Percentiles rank a stretch among this genome's conserved stretches.
phyloP scores from a whole-genome alignment of 2,329 filamentous ascomycete species.

The Aciculosporium take region DNA sequence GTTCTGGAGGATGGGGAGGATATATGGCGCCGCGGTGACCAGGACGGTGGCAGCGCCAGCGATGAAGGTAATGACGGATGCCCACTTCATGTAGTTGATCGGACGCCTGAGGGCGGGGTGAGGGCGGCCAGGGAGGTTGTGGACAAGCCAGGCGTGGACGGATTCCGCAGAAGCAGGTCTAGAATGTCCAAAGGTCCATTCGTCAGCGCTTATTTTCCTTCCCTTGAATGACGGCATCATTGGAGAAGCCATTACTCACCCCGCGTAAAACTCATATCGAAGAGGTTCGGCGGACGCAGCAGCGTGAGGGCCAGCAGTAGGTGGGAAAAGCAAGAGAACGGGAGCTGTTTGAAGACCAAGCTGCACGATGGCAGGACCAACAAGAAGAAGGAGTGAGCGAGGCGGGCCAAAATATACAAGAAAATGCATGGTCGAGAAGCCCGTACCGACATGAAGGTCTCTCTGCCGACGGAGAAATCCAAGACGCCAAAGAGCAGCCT shows the following conservation, averaged over 20 bases:
- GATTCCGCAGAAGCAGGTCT: slow-evolving; percentile 65
- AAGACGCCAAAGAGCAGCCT: slow-evolving; percentile 68
- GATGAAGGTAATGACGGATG: slow-evolving; percentile 50
- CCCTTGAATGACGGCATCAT: too few species aligned
- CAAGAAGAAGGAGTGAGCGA: neutral
- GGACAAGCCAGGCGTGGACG: slow-evolving; percentile 63
- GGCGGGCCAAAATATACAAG: too few species aligned
- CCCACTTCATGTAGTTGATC: slow-evolving; percentile 71
- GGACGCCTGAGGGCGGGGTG: slow-evolving; percentile 70
- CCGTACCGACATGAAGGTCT: slow-evolving; percentile 72
- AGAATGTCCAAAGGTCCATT: neutral
- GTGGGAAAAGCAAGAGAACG: slow-evolving; percentile 74
- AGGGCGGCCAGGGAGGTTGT: slow-evolving; percentile 63
- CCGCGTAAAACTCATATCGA: slow-evolving; percentile 72
- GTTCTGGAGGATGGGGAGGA: slow-evolving; percentile 72
- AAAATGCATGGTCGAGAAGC: neutral
- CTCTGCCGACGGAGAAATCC: slow-evolving; percentile 75
- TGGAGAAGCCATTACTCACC: slow-evolving; percentile 37
- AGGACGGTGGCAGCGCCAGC: slow-evolving; percentile 56
- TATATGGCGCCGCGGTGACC: slow-evolving; percentile 60
- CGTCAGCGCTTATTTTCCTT: neutral
- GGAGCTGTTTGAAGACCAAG: slow-evolving; percentile 89
- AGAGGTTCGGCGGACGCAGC: slow-evolving; percentile 52
- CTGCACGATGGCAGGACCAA: slow-evolving; percentile 29
- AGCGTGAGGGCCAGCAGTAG: slow-evolving; percentile 70